These are phyloP conservation scores for Dryas alaskensis DNA, from an alignment of 306 rosid genomes.

Conservation along the genomic window DNA sequence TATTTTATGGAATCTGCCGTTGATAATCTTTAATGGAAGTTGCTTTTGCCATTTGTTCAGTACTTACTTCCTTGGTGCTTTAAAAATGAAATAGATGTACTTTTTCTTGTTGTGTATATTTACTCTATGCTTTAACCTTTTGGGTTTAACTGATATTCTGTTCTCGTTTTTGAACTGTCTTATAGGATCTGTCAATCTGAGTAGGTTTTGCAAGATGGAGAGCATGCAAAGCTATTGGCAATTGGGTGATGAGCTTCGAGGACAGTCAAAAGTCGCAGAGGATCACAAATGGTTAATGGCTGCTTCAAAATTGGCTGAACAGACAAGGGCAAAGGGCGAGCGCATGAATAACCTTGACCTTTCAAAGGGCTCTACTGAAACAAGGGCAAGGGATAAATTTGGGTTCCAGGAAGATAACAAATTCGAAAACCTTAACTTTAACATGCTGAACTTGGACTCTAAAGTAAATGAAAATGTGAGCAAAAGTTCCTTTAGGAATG, in stretches of 20 bases:
- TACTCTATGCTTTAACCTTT: not conserved
- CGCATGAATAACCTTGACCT: conserved; percentile 90
- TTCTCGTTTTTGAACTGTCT: not conserved
- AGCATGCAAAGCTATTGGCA: conserved; percentile 89
- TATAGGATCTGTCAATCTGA: conserved; percentile 19
- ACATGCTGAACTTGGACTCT: conserved; percentile 72
- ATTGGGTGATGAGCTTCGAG: conserved; percentile 94
- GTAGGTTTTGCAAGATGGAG: conserved; percentile 63
- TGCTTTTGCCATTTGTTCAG: not conserved
- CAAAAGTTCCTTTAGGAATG: conserved; percentile 65
- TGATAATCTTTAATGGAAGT: not conserved
- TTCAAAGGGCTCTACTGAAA: conserved; percentile 65
- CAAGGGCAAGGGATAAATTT: conserved; percentile 72
- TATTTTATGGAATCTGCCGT: not conserved
- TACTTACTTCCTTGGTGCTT: not conserved
- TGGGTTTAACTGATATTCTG: not conserved
- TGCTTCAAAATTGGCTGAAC: conserved; percentile 95
- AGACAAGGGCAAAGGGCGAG: conserved; percentile 84
- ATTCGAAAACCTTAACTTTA: conserved; percentile 72
- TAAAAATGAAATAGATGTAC: not conserved
- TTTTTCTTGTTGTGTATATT: not conserved
- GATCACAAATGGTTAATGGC: conserved; percentile 92
- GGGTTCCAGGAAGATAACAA: conserved; percentile 93
- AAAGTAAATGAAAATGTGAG: conserved; percentile 54
- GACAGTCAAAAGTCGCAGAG: conserved; percentile 84